These are phyloP conservation scores for Aureobasidium subglaciale DNA, from an alignment of 2,329 filamentous ascomycete species.

Conservation along the genomic window DNA sequence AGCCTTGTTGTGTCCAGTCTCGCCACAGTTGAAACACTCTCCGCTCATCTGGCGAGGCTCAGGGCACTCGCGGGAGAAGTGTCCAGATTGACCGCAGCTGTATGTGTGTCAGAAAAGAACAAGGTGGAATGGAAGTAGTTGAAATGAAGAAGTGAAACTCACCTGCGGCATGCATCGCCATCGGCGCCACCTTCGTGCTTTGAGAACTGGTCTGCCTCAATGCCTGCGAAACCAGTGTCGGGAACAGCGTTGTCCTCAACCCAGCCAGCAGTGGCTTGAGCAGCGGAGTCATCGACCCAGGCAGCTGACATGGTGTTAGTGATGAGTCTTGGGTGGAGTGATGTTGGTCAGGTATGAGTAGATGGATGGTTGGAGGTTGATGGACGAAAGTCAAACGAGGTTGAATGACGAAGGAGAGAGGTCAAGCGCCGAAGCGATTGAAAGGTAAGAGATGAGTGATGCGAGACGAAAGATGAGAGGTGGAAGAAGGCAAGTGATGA, in stretches of 20 bases:
- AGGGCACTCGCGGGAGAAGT: constrained; percentile 29
- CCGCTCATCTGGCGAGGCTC: constrained; percentile 44
- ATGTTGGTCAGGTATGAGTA: neutral
- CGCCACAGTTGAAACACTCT: constrained; percentile 55
- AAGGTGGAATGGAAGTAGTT: neutral
- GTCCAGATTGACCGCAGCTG: constrained; percentile 37
- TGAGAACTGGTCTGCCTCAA: neutral
- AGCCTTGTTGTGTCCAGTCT: constrained; percentile 54
- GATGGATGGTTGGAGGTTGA: neutral
- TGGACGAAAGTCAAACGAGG: too few relatives aligned
- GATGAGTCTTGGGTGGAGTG: neutral
- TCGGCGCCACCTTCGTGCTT: constrained; percentile 19
- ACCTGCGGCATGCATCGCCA: constrained; percentile 33
- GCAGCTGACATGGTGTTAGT: constrained; percentile 6
- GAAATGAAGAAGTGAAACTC: constrained; percentile 21
- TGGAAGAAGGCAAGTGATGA: neutral
- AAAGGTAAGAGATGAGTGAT: neutral
- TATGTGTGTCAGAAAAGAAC: constrained; percentile 23
- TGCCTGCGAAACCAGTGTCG: neutral
- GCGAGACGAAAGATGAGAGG: neutral
- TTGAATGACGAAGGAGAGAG: neutral
- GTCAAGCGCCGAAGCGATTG: neutral
- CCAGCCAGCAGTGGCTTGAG: neutral
- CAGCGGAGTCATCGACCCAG: neutral
- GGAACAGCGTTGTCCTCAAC: neutral